These are phyloP conservation scores for Fagopyrum esculentum DNA, from an alignment of 148 eudicot genomes.

Conservation along the genomic window DNA sequence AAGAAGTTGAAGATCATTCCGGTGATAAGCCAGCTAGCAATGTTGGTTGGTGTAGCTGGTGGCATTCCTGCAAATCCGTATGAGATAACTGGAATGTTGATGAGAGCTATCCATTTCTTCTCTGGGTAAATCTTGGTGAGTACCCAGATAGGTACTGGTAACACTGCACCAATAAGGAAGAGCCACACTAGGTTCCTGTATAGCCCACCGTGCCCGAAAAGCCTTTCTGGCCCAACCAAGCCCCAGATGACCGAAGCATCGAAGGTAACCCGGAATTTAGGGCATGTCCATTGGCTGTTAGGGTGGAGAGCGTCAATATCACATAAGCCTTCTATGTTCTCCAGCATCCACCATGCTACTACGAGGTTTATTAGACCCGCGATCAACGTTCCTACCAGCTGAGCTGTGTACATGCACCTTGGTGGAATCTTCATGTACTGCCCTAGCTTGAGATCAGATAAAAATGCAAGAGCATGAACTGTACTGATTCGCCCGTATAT, in stretches of 20 bases:
- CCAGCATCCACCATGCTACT: slow-evolving; percentile 98
- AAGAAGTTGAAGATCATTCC: slow-evolving; percentile 89
- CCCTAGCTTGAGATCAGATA: slow-evolving; percentile 94
- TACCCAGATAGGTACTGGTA: slow-evolving; percentile 90
- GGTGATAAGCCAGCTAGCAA: slow-evolving; percentile 78
- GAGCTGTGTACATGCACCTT: slow-evolving; percentile 84
- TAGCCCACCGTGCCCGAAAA: slow-evolving; percentile 78
- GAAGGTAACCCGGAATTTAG: slow-evolving; percentile 87
- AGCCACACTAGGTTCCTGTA: slow-evolving; percentile 94
- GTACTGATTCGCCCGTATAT: slow-evolving; percentile 92
- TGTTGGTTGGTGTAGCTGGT: slow-evolving; percentile 95
- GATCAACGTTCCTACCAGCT: slow-evolving; percentile 83
- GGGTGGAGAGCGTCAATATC: slow-evolving; percentile 79
- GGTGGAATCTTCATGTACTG: slow-evolving; percentile 99
- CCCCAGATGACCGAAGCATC: slow-evolving; percentile 99
- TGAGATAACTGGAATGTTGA: slow-evolving; percentile 87
- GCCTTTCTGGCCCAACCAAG: slow-evolving; percentile 79
- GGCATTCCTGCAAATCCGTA: slow-evolving; percentile 99
- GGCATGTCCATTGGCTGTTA: slow-evolving; percentile 98
- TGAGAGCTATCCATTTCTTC: slow-evolving; percentile 90
- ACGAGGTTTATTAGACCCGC: slow-evolving; percentile 80
- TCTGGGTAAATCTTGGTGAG: slow-evolving; percentile 77
- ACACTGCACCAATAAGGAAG: slow-evolving; percentile 78
- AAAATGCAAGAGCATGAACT: slow-evolving; percentile 76
- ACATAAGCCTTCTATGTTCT: slow-evolving; percentile 66